Evolutionary conservation across 805 yeast species (phyloP).

Genomic region (Sugiyamaella boreocaroliniensis): DNA sequence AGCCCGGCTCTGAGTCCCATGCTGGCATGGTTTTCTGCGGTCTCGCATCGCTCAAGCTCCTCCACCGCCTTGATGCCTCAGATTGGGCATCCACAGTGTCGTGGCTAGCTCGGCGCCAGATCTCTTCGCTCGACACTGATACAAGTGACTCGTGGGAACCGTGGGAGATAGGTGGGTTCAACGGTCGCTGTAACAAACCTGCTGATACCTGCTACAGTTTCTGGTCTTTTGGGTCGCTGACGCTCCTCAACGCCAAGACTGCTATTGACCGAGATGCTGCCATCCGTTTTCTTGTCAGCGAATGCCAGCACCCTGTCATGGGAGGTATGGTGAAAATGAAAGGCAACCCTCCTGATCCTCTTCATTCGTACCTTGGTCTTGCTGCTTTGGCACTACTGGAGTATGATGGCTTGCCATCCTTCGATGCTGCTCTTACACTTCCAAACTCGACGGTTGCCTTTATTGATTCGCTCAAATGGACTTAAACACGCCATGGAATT

Average conservation of each 20-base stretch:
- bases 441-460: constrained; percentile 18
- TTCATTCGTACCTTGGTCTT: constrained; percentile 53
- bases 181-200: constrained; percentile 78
- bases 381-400: constrained; percentile 38
- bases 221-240: constrained; percentile 66
- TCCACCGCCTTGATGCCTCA: constrained; percentile 27
- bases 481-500: constrained; percentile 1
- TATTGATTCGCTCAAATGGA: constrained; percentile 9
- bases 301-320: constrained; percentile 52
- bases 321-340: constrained; percentile 79
- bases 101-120: constrained; percentile 53
- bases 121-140: constrained; percentile 25
- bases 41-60: constrained; percentile 49
- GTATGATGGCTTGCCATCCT: constrained; percentile 12
- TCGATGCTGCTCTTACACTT: constrained; percentile 32
- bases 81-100: neutral
- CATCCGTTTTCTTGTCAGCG: constrained; percentile 40
- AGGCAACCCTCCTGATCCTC: constrained; percentile 50
- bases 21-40: constrained; percentile 87
- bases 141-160: constrained; percentile 6
- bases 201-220: constrained; percentile 86
- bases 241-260: constrained; percentile 33
- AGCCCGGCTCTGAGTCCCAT: constrained; percentile 57
- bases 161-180: constrained; percentile 55
- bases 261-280: constrained; percentile 36